Conservation (phyloP, 441 rosid species). For the Raphanus hybrid region DNA sequence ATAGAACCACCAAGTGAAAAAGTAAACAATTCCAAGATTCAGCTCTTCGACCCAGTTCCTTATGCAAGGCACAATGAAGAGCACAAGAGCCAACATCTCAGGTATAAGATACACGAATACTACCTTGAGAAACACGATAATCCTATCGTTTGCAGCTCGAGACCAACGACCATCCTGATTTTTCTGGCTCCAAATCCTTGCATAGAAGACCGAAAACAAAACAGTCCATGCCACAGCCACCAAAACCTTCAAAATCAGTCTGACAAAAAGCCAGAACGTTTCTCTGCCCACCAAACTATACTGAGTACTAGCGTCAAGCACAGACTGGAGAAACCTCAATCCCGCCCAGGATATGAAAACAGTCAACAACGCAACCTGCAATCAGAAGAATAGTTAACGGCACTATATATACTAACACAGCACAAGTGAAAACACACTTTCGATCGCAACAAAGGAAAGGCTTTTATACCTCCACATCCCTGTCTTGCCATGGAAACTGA, state of each 20-base stretch:
- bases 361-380: slow-evolving; percentile 63
- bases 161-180: slow-evolving; percentile 57
- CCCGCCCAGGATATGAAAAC: slow-evolving; percentile 73
- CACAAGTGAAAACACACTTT: slow-evolving; percentile 19
- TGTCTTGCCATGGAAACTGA: slow-evolving; percentile 50
- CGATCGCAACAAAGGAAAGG: slow-evolving; percentile 20
- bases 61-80: slow-evolving; percentile 68
- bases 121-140: slow-evolving; percentile 53
- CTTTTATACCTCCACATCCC: slow-evolving; percentile 51
- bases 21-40: slow-evolving; percentile 53
- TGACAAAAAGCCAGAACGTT: slow-evolving; percentile 56
- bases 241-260: slow-evolving; percentile 61
- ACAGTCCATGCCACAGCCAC: slow-evolving; percentile 61
- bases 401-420: slow-evolving; percentile 11
- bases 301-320: slow-evolving; percentile 78
- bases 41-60: slow-evolving; percentile 67
- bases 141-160: slow-evolving; percentile 50
- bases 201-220: slow-evolving; percentile 61
- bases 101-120: slow-evolving; percentile 62
- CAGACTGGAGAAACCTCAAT: slow-evolving; percentile 60
- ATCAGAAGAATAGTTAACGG: slow-evolving; percentile 19
- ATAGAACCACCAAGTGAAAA: slow-evolving; percentile 72
- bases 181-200: slow-evolving; percentile 67
- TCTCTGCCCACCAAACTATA: slow-evolving; percentile 64
- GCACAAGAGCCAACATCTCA: slow-evolving; percentile 53